phyloP scores from a whole-genome alignment of 352 stramenopile genomes.

The Globisporangium radiosum region DNA sequence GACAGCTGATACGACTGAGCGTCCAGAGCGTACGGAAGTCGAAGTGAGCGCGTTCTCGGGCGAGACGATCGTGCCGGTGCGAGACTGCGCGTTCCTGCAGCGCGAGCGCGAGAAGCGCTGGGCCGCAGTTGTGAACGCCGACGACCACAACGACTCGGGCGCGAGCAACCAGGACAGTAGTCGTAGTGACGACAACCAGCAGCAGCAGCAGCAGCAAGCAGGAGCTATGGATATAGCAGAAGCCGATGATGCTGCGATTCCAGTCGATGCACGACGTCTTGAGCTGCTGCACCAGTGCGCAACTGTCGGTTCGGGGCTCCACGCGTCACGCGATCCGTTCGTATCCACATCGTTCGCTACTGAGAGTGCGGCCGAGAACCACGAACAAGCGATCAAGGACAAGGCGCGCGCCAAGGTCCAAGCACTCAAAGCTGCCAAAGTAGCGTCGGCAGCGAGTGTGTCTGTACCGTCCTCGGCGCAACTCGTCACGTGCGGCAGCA shows the following conservation, averaged over 20 bases:
- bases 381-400: slow-evolving; percentile 7
- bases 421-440: slow-evolving; percentile 8
- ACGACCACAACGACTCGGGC: slow-evolving; percentile 6
- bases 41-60: slow-evolving; percentile 66
- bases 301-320: slow-evolving; percentile 34
- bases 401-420: slow-evolving; percentile 7
- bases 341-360: slow-evolving; percentile 36
- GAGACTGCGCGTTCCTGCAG: slow-evolving; percentile 58
- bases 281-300: slow-evolving; percentile 72
- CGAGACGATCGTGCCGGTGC: slow-evolving; percentile 54
- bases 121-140: slow-evolving; percentile 50
- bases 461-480: slow-evolving; percentile 4
- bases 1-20: slow-evolving; percentile 8
- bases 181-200: not conserved
- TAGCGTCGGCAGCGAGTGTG: not conserved
- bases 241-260: slow-evolving; percentile 16
- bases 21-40: slow-evolving; percentile 6
- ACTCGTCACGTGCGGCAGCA: slow-evolving; percentile 5
- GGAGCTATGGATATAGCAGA: not conserved
- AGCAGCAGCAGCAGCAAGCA: not conserved
- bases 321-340: slow-evolving; percentile 36
- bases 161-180: slow-evolving; percentile 2
- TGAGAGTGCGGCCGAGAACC: slow-evolving; percentile 1
- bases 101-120: slow-evolving; percentile 59
- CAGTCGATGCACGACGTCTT: slow-evolving; percentile 43